Conservation (phyloP, 805 yeast species). For the Schwanniomyces pseudopolymorphus region DNA sequence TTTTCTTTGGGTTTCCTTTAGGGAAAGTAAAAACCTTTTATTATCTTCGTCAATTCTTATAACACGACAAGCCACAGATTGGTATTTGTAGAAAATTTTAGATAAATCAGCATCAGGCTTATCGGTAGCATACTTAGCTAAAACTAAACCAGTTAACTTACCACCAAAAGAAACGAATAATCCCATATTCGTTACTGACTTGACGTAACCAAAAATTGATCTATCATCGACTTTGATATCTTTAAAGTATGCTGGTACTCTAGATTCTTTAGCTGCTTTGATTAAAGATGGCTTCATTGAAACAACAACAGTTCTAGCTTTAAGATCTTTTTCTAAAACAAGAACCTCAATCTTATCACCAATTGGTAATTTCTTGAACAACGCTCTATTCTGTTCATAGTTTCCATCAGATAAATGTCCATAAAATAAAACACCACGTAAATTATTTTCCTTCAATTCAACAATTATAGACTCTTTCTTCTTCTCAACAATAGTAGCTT, state of each 20-base stretch:
- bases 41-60: conserved; percentile 66
- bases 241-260: conserved; percentile 57
- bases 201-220: conserved; percentile 69
- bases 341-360: conserved; percentile 64
- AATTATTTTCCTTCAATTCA: conserved; percentile 49
- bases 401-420: conserved; percentile 80
- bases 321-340: conserved; percentile 64
- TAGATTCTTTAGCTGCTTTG: conserved; percentile 53
- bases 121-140: conserved; percentile 67
- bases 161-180: conserved; percentile 81
- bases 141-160: conserved; percentile 76
- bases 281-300: conserved; percentile 68
- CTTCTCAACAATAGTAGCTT: conserved; percentile 67
- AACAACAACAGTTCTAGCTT: conserved; percentile 59
- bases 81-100: conserved; percentile 57
- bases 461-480: conserved; percentile 71
- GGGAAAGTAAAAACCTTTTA: conserved; percentile 67
- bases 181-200: conserved; percentile 76
- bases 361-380: conserved; percentile 58
- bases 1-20: conserved; percentile 37
- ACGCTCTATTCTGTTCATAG: conserved; percentile 67
- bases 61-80: conserved; percentile 70
- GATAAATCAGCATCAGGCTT: conserved; percentile 51
- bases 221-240: conserved; percentile 51
- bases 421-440: conserved; percentile 69